Percentiles rank a stretch among this genome's conserved stretches.
Evolutionary conservation across 805 yeast genomes (phyloP).

Genomic region (Schizosaccharomyces japonicus): DNA sequence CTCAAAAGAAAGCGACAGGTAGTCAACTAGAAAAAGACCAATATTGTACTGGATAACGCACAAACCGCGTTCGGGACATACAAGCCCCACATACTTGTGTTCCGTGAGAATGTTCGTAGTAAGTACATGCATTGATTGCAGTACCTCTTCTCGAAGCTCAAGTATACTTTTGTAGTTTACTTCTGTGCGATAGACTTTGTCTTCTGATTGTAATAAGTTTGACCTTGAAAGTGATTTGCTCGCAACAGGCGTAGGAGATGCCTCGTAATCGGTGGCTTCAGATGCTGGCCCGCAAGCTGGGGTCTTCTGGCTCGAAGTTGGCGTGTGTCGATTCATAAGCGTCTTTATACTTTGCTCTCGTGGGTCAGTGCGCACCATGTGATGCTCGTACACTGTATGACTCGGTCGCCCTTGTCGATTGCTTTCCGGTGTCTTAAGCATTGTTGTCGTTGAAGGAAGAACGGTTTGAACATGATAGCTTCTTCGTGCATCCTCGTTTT

Average conservation of each 20-base stretch:
- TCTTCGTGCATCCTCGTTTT: conserved; percentile 40
- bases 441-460: conserved; percentile 14
- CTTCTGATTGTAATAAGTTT: too few species aligned
- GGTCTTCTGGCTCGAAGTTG: conserved; percentile 9
- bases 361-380: conserved; percentile 48
- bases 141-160: conserved; percentile 27
- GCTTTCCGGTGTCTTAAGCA: not conserved
- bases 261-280: too few species aligned
- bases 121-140: conserved; percentile 23
- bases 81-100: conserved; percentile 57
- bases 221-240: too few species aligned
- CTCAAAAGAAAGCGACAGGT: conserved; percentile 31
- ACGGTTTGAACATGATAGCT: conserved; percentile 42
- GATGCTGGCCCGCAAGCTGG: conserved; percentile 26
- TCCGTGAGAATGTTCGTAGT: conserved; percentile 47
- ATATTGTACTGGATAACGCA: conserved; percentile 73
- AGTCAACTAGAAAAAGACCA: conserved; percentile 54
- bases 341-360: conserved; percentile 30
- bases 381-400: conserved; percentile 31
- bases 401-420: conserved; percentile 5
- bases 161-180: conserved; percentile 40
- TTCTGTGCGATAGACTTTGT: too few species aligned
- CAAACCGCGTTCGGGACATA: conserved; percentile 43
- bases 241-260: too few species aligned
- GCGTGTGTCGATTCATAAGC: not conserved